A percentile compares a stretch with the other conserved stretches of the same genome.
These are phyloP conservation scores for Chytridiales sp. DNA, from an alignment of 371 early-diverging fungal species.

Conservation along the genomic window DNA sequence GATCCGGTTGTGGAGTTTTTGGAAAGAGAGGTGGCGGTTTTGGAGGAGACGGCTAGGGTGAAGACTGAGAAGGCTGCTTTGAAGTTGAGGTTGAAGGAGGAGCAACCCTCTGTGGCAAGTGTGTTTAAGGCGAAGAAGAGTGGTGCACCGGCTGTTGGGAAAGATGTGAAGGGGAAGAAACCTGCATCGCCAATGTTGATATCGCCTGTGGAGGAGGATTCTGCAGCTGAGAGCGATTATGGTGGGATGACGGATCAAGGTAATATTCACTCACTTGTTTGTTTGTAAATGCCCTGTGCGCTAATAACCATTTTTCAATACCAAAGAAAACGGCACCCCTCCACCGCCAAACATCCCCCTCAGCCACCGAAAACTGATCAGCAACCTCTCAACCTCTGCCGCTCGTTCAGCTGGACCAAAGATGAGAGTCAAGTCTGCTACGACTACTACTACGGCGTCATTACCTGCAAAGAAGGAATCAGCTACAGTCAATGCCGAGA, in stretches of 20 bases:
- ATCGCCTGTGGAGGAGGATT: neutral
- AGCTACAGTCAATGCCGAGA: too few species aligned
- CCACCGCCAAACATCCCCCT: too few species aligned
- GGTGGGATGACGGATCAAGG: neutral
- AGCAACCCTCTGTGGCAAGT: too few species aligned
- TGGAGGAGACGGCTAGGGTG: neutral
- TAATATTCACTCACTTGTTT: neutral
- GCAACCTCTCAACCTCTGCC: too few species aligned
- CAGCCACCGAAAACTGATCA: too few species aligned
- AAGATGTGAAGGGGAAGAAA: constrained; percentile 8
- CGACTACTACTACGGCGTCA: too few species aligned
- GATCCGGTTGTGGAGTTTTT: constrained; percentile 50
- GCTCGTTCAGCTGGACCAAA: too few species aligned
- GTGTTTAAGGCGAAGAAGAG: constrained; percentile 1
- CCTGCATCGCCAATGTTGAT: neutral
- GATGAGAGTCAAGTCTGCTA: too few species aligned
- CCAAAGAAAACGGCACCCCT: too few species aligned
- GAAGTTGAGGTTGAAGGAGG: too few species aligned
- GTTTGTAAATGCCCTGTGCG: neutral
- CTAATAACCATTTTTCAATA: neutral
- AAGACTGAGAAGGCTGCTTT: neutral
- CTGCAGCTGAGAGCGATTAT: neutral
- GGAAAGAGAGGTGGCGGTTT: constrained; percentile 11
- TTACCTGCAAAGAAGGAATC: too few species aligned
- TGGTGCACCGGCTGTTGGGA: neutral